Conservation (phyloP, 768 basidiomycete genomes). For the Amylocystis lapponica region DNA sequence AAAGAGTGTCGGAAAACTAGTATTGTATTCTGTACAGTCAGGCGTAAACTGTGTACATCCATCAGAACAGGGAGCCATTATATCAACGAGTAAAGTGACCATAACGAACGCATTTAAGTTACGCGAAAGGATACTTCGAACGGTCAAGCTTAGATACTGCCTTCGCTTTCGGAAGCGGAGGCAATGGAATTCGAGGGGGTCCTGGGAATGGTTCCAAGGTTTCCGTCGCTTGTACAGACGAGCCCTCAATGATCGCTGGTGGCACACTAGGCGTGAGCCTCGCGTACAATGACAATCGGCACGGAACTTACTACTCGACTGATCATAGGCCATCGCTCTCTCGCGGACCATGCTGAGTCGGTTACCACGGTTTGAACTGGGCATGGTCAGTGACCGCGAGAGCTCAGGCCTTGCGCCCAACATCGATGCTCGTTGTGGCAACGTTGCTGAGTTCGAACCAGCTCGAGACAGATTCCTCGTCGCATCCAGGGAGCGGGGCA, state of each 20-base stretch:
- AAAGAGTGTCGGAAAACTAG: too few species aligned
- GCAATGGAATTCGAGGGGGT: constrained; percentile 15
- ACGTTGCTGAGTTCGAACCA: not conserved
- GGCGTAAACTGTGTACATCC: too few species aligned
- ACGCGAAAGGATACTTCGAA: constrained; percentile 26
- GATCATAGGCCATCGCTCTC: constrained; percentile 23
- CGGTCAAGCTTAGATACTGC: constrained; percentile 23
- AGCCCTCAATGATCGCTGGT: constrained; percentile 5
- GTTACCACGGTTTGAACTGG: constrained; percentile 12
- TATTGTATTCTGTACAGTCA: too few species aligned
- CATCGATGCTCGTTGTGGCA: not conserved
- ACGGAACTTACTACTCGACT: constrained; percentile 14
- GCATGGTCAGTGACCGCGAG: constrained; percentile 22
- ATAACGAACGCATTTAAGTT: too few species aligned
- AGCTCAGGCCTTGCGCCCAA: constrained; percentile 2
- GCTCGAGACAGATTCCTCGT: too few species aligned
- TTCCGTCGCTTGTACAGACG: constrained; percentile 16
- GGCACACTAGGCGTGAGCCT: not conserved
- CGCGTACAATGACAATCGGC: not conserved
- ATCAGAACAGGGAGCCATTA: too few species aligned
- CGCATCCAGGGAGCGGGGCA: too few species aligned
- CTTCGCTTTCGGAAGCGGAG: constrained; percentile 11
- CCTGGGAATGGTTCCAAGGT: constrained; percentile 32
- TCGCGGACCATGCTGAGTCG: constrained; percentile 25
- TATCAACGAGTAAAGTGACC: too few species aligned